phyloP scores from a whole-genome alignment of 345 rosid genomes.

The Rhizophora mangle region DNA sequence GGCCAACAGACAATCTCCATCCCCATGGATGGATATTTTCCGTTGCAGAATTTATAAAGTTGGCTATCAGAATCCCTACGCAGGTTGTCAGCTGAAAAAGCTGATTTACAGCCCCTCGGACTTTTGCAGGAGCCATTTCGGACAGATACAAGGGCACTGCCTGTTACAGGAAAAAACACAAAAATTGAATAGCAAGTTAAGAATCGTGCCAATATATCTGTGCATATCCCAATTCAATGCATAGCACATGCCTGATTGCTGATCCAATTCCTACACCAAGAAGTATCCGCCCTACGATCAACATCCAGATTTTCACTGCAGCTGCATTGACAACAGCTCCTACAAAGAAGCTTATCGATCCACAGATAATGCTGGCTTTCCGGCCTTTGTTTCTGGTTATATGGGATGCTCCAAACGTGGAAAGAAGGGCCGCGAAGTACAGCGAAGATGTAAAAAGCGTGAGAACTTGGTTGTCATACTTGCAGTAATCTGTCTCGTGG shows the following conservation, averaged over 20 bases:
- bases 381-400: slow-evolving; percentile 11
- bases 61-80: slow-evolving; percentile 19
- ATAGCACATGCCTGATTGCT: slow-evolving; percentile 7
- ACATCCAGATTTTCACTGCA: slow-evolving; percentile 7
- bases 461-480: slow-evolving; percentile 36
- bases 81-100: slow-evolving; percentile 23
- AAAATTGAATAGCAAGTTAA: neutral
- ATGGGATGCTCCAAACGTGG: slow-evolving; percentile 11
- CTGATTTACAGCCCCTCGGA: slow-evolving; percentile 15
- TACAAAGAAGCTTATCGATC: slow-evolving; percentile 8
- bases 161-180: neutral
- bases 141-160: slow-evolving; percentile 21
- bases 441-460: slow-evolving; percentile 48
- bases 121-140: slow-evolving; percentile 23
- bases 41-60: slow-evolving; percentile 20
- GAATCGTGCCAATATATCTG: neutral
- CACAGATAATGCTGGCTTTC: slow-evolving; percentile 7
- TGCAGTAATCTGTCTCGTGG: slow-evolving; percentile 36
- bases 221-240: neutral
- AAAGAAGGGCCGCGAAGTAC: slow-evolving; percentile 38
- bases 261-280: slow-evolving; percentile 13
- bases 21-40: slow-evolving; percentile 56
- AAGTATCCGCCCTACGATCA: neutral
- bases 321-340: slow-evolving; percentile 15
- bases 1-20: slow-evolving; percentile 75